phyloP scores from a whole-genome alignment of 768 basidiomycete species.

The Auricularia auricula-judae region DNA sequence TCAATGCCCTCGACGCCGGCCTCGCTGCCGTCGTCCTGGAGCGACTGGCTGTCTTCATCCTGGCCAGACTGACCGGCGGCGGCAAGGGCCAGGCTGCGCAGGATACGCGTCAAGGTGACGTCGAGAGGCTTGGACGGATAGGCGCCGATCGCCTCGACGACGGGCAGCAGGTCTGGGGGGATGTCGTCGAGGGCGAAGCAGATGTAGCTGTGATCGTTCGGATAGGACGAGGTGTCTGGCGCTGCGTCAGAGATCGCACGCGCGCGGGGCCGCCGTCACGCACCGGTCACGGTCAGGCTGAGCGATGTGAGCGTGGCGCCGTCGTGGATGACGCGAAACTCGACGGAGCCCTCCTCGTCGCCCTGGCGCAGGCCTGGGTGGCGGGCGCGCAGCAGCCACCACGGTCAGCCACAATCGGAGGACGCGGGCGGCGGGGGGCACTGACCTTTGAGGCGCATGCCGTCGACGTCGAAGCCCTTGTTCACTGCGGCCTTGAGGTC shows the following conservation, averaged over 20 bases:
- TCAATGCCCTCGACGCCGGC: conserved; percentile 28
- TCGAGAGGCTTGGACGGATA: conserved; percentile 31
- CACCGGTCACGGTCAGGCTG: conserved; percentile 42
- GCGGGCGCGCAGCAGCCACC: neutral
- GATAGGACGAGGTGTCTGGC: conserved; percentile 58
- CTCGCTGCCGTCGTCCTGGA: conserved; percentile 13
- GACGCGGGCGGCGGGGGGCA: neutral
- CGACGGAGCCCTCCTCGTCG: conserved; percentile 58
- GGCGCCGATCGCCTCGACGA: conserved; percentile 35
- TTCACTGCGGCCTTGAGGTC: conserved; percentile 26
- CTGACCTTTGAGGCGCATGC: neutral
- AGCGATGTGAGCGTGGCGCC: conserved; percentile 25
- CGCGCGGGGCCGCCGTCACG: conserved; percentile 6
- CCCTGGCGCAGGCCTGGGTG: conserved; percentile 37
- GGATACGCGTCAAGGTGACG: conserved; percentile 33
- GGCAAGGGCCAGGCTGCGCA: conserved; percentile 22
- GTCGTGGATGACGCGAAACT: conserved; percentile 28
- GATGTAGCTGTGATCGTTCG: conserved; percentile 44
- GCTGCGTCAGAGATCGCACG: neutral
- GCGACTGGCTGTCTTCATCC: conserved; percentile 9
- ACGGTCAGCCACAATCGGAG: neutral
- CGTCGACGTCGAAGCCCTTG: neutral
- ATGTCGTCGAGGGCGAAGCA: conserved; percentile 42
- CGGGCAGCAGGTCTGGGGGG: conserved; percentile 26
- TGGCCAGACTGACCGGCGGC: neutral